Evolutionary conservation across 495 filamentous ascomycete species (phyloP).

Genomic region (Aeminium ludgeri): DNA sequence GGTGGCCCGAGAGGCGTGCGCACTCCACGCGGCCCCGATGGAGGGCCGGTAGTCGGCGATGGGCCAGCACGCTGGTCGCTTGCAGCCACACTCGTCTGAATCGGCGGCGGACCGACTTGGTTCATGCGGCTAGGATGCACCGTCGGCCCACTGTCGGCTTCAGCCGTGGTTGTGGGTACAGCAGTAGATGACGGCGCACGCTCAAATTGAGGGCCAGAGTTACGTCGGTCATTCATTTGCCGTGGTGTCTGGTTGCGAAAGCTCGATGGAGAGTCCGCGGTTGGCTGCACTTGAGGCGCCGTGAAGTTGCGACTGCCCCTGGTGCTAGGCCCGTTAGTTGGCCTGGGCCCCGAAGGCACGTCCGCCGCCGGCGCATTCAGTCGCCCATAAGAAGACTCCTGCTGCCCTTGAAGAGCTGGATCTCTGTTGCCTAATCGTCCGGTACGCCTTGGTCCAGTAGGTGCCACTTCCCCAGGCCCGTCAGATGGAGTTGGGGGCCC

Average conservation of each 20-base stretch:
- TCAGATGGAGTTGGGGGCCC: neutral
- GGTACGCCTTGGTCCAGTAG: slow-evolving; percentile 3
- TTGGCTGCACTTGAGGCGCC: slow-evolving; percentile 14
- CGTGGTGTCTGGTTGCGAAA: slow-evolving; percentile 2
- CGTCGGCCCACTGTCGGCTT: slow-evolving; percentile 7
- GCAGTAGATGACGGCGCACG: slow-evolving; percentile 11
- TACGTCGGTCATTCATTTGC: slow-evolving; percentile 1
- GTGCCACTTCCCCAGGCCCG: slow-evolving; percentile 3
- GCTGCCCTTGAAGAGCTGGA: slow-evolving; percentile 1
- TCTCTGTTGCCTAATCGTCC: slow-evolving; percentile 17
- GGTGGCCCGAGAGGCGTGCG: slow-evolving; percentile 5
- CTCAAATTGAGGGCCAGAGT: slow-evolving; percentile 6
- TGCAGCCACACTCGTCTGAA: slow-evolving; percentile 2
- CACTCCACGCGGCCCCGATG: slow-evolving; percentile 9
- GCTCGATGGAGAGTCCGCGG: slow-evolving; percentile 4
- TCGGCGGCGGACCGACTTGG: slow-evolving; percentile 9
- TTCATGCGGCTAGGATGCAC: slow-evolving; percentile 23
- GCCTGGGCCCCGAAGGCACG: slow-evolving; percentile 57
- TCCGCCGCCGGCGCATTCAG: slow-evolving; percentile 35
- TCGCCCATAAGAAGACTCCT: slow-evolving; percentile 28
- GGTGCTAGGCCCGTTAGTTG: slow-evolving; percentile 25
- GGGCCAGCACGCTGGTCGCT: neutral
- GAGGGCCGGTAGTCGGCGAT: slow-evolving; percentile 5
- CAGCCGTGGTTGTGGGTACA: slow-evolving; percentile 13
- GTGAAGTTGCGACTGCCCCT: slow-evolving; percentile 25